Base-by-base conservation (phyloP, 495 filamentous ascomycete species). In the Aspergillus sparsus region DNA sequence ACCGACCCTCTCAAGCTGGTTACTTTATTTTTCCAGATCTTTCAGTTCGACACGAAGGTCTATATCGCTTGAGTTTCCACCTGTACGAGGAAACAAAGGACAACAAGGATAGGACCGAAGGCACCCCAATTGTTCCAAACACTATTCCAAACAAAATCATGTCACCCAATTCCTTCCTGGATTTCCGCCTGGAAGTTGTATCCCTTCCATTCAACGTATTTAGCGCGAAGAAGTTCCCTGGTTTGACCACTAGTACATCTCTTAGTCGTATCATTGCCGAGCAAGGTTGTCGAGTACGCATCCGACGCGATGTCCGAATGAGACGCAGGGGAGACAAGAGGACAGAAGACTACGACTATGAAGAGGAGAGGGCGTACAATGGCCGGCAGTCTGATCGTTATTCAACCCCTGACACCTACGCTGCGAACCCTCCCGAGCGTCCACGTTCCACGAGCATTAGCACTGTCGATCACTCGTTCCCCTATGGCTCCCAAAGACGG, bases 21-120 rank as follows among this genome's bases (percentile, higher is more conserved):
- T 98, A 98, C 74, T 98, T 98, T 71, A 89, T 98, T 74, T 98
- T 98, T 68, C 94, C 95, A 0, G 94, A 98, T 74, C 80, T 98
- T 39, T 98, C 94, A 1, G 94, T 98, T 51, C 89, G 95, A 53
- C 93, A 98, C 71, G 94, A 98, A 71, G 94, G 94, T 52, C 87
- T 88, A 55, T 98, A 96, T 68, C 82, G 88, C 8, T 75, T 98
- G 59, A 88, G 84, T 64, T 98, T 98, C 77, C 91, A 91, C 66
- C 81, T 98, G 15, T 98, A 93, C 63, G 94, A 98, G 74, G 87
- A 96, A 73, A 87, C 88, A 55, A 97, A 96, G 78, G 89, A 95
- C 21, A 63, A 74, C 49, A 86, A 89, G 67, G 87, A 91, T 71
- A 75, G 72, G 18, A 85, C 87, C 60, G 75, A 79, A 37, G 83